These are phyloP conservation scores for Kernera saxatilis DNA, from an alignment of 345 rosid species.

Conservation along the genomic window DNA sequence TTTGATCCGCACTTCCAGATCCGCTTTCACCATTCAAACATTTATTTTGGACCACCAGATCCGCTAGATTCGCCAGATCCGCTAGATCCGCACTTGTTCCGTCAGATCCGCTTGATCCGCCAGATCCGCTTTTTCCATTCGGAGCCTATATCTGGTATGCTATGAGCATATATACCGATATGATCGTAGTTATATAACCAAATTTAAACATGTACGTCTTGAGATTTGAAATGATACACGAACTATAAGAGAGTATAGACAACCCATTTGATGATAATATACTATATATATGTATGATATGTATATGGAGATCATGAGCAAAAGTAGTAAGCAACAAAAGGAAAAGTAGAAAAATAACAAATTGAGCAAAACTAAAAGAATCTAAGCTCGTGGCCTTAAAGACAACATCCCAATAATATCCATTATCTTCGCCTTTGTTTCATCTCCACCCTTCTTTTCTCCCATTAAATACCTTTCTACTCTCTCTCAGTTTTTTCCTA, in stretches of 20 bases:
- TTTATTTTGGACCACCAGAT: too few species aligned
- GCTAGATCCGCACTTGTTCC: too few species aligned
- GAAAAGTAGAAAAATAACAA: slow-evolving; percentile 19
- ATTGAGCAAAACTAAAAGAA: slow-evolving; percentile 33
- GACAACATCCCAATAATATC: slow-evolving; percentile 17
- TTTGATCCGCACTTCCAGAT: too few species aligned
- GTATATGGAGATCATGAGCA: slow-evolving; percentile 14
- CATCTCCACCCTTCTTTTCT: slow-evolving; percentile 21
- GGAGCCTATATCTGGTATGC: slow-evolving; percentile 18
- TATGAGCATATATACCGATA: slow-evolving; percentile 5
- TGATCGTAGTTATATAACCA: slow-evolving; percentile 17
- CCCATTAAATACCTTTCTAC: background rate
- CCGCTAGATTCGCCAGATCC: too few species aligned
- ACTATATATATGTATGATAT: slow-evolving; percentile 12
- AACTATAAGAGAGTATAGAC: background rate
- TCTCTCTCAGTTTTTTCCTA: background rate
- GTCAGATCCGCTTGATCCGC: too few species aligned
- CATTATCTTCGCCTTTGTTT: slow-evolving; percentile 10
- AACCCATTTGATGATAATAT: background rate
- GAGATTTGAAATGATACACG: slow-evolving; percentile 11
- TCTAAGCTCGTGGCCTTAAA: slow-evolving; percentile 32
- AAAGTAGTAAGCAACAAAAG: slow-evolving; percentile 28
- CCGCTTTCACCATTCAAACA: too few species aligned
- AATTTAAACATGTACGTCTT: slow-evolving; percentile 22
- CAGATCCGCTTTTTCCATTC: too few species aligned